Conservation (phyloP, 257 asterid species). For the Ocimum tenuiflorum region DNA sequence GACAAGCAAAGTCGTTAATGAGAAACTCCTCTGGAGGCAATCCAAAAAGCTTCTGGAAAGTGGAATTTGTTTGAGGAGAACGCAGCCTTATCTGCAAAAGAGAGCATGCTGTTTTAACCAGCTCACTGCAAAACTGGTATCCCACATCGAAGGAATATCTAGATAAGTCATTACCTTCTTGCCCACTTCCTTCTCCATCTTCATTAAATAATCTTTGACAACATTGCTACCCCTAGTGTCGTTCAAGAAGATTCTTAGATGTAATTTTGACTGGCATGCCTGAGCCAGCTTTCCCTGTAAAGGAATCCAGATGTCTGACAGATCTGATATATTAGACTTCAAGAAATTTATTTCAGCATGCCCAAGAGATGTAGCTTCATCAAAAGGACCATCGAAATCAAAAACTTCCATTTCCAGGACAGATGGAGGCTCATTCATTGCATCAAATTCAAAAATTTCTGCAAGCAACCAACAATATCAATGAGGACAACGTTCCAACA, state of each 20-base stretch:
- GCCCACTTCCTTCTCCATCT: slow-evolving; percentile 98
- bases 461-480: slow-evolving; percentile 30
- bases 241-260: slow-evolving; percentile 82
- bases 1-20: slow-evolving; percentile 91
- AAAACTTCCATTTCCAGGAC: slow-evolving; percentile 81
- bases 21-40: slow-evolving; percentile 98
- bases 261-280: slow-evolving; percentile 94
- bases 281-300: slow-evolving; percentile 91
- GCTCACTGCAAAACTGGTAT: slow-evolving; percentile 8
- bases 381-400: slow-evolving; percentile 92
- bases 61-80: slow-evolving; percentile 95
- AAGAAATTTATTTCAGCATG: slow-evolving; percentile 76
- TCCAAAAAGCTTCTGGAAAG: slow-evolving; percentile 86
- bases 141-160: neutral
- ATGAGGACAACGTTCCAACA: slow-evolving; percentile 16
- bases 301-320: slow-evolving; percentile 88
- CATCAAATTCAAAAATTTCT: slow-evolving; percentile 98
- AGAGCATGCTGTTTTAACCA: slow-evolving; percentile 16
- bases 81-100: slow-evolving; percentile 66
- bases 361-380: slow-evolving; percentile 90
- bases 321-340: slow-evolving; percentile 64
- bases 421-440: slow-evolving; percentile 97
- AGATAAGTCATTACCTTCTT: slow-evolving; percentile 60
- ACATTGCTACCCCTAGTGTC: slow-evolving; percentile 67
- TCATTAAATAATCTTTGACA: slow-evolving; percentile 66